phyloP scores from a whole-genome alignment of 768 basidiomycete species.

The Tylopilus intermedius region DNA sequence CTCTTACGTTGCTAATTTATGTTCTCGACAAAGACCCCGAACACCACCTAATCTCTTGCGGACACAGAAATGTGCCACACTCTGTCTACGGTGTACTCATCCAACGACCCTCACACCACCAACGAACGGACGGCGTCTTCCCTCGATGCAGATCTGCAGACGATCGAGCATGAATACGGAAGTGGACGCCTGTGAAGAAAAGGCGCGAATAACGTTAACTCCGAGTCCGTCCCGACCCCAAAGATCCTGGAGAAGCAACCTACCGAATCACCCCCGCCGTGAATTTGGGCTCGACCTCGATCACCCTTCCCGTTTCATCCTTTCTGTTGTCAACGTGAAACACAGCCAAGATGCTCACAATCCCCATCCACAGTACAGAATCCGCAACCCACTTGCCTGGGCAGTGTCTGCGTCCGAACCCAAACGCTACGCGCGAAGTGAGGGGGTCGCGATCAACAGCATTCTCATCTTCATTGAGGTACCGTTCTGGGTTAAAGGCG shows the following conservation, averaged over 20 bases:
- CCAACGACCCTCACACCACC: conserved; percentile 10
- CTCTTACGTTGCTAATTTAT: conserved; percentile 20
- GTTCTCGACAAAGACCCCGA: conserved; percentile 14
- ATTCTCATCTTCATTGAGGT: conserved; percentile 22
- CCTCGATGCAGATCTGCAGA: conserved; percentile 24
- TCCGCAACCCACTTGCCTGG: conserved; percentile 32
- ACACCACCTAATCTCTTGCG: conserved; percentile 15
- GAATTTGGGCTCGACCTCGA: conserved; percentile 28
- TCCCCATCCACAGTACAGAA: conserved; percentile 27
- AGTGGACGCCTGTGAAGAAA: conserved; percentile 25
- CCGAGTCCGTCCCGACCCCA: not conserved
- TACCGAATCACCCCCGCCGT: conserved; percentile 31
- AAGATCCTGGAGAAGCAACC: conserved; percentile 10
- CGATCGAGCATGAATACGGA: conserved; percentile 29
- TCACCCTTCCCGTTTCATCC: conserved; percentile 20
- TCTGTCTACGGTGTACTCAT: not conserved
- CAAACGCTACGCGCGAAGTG: conserved; percentile 26
- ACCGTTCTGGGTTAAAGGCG: conserved; percentile 25
- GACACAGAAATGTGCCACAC: not conserved
- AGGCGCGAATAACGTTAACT: conserved; percentile 11
- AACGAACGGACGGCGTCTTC: conserved; percentile 16
- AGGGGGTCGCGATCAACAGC: conserved; percentile 23
- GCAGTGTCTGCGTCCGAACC: conserved; percentile 30
- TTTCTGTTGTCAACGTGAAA: conserved; percentile 22
- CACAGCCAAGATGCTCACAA: conserved; percentile 26